Percentiles rank a stretch among this genome's conserved stretches.
Evolutionary conservation across 805 yeast species (phyloP).

Genomic region (Saccharomycopsis fermentans): DNA sequence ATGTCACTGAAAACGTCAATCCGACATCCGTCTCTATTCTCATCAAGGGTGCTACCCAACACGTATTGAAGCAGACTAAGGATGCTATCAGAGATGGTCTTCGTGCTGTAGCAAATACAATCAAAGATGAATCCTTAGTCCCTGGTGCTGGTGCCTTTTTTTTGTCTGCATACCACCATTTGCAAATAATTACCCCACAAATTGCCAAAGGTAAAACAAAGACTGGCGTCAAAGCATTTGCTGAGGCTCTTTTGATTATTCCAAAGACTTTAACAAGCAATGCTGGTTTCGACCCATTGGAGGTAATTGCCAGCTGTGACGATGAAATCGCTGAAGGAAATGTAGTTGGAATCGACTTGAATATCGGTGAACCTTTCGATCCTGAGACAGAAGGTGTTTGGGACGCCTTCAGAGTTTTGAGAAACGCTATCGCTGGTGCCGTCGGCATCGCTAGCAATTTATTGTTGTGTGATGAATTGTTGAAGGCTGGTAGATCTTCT

Average conservation of each 20-base stretch:
- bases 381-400: slow-evolving; percentile 91
- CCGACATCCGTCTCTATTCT: slow-evolving; percentile 88
- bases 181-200: slow-evolving; percentile 42
- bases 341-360: slow-evolving; percentile 82
- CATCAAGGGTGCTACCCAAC: slow-evolving; percentile 88
- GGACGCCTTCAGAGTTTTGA: slow-evolving; percentile 90
- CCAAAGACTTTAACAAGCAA: slow-evolving; percentile 90
- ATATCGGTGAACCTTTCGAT: slow-evolving; percentile 91
- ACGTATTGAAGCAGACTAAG: slow-evolving; percentile 81
- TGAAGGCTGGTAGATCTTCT: slow-evolving; percentile 94
- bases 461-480: slow-evolving; percentile 86
- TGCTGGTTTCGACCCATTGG: slow-evolving; percentile 90
- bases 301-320: slow-evolving; percentile 78
- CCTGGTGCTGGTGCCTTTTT: slow-evolving; percentile 98
- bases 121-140: slow-evolving; percentile 73
- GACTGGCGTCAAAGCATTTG: slow-evolving; percentile 87
- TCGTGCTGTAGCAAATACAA: slow-evolving; percentile 85
- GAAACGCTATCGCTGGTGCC: slow-evolving; percentile 88
- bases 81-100: slow-evolving; percentile 97
- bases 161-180: slow-evolving; percentile 66
- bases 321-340: slow-evolving; percentile 78
- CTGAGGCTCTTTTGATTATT: slow-evolving; percentile 80
- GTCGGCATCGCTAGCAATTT: slow-evolving; percentile 90
- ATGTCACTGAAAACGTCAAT: slow-evolving; percentile 78
- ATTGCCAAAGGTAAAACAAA: slow-evolving; percentile 69